Evolutionary conservation across 2,329 filamentous ascomycete genomes (phyloP), one percentile per base, ranked within the genome.

Genomic region (Trichoderma aggressivum): DNA sequence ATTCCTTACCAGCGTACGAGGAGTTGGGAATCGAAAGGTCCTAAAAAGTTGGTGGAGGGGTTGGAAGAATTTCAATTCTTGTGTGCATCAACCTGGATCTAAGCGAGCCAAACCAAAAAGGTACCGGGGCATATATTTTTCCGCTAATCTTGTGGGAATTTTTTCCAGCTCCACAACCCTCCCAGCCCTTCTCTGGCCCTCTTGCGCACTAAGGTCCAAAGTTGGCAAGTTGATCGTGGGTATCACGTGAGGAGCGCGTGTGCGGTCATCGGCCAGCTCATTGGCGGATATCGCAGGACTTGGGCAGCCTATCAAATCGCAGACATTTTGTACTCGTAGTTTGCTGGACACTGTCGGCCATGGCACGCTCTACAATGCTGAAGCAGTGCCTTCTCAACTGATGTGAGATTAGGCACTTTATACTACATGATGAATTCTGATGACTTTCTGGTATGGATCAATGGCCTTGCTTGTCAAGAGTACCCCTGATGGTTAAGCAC

Each of bases 1-100:
- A 82, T 87, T 85, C 85, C 82, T 84, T 84, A 81, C 82, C 81
- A 80, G 81, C 81, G 79, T 84, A 81, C 81, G 80, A 78, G 76
- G 77, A 79, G 79, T 80, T 82, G 79, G 79, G 79, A 82, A 82
- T 80, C 80, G 80, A 79, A 80, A 81, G 79, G 81, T 83, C 77
- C 78, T 82, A 79, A 79, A 80, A 79, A 77, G 77, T 78, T 79
- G 77, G 78, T 81, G 79, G 81, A 81, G 79, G 79, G 79, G 78
- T 76, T 79, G 79, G 71, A 80, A 81, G 81, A 80, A 81, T 79
- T 82, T 81, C 75, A 79, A 77, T 79, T 80, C 73, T 80, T 81
- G 80, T 82, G 81, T 81, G 79, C 79, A 78, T 71, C 77, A 76
- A 74, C 78, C 79, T 79, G 78, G 78, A 78, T 79, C 80, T 82